Evolutionary conservation across 2,329 filamentous ascomycete species (phyloP).

Genomic region (Aspergillus felis): DNA sequence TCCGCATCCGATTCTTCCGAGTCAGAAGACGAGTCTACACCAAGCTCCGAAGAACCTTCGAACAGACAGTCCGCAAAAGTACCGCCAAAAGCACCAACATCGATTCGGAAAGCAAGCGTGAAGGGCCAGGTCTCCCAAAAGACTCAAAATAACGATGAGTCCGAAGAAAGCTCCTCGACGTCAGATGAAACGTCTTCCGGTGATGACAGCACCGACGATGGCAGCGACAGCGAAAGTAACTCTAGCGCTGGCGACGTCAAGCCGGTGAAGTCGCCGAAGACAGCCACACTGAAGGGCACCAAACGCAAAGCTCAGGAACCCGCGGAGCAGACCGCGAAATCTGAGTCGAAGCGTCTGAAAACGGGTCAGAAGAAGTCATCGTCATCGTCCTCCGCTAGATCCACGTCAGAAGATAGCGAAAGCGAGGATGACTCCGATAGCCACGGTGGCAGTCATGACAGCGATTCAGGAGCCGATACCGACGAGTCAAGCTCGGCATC

Average conservation of each 20-base stretch:
- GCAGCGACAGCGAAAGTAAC: constrained; percentile 11
- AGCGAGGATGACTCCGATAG: constrained; percentile 10
- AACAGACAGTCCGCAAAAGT: not conserved
- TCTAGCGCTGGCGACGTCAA: constrained; percentile 1
- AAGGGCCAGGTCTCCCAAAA: not conserved
- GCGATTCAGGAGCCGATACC: not conserved
- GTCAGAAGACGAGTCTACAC: not conserved
- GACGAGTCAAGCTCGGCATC: not conserved
- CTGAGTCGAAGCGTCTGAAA: not conserved
- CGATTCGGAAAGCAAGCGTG: not conserved
- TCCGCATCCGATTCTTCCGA: constrained; percentile 1
- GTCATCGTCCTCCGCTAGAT: not conserved
- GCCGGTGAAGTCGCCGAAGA: not conserved
- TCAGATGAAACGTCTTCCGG: not conserved
- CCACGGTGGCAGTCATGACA: not conserved
- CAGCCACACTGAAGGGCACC: not conserved
- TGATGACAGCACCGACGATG: constrained; percentile 6
- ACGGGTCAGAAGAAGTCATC: not conserved
- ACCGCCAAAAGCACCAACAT: not conserved
- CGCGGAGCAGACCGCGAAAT: not conserved
- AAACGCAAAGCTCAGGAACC: not conserved
- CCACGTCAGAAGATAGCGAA: constrained; percentile 4
- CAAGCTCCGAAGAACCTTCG: not conserved
- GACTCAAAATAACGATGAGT: not conserved
- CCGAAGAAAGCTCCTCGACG: not conserved